These are phyloP conservation scores for Trichocomaceae sp. DNA, from an alignment of 2,329 filamentous ascomycete species.

Conservation along the genomic window DNA sequence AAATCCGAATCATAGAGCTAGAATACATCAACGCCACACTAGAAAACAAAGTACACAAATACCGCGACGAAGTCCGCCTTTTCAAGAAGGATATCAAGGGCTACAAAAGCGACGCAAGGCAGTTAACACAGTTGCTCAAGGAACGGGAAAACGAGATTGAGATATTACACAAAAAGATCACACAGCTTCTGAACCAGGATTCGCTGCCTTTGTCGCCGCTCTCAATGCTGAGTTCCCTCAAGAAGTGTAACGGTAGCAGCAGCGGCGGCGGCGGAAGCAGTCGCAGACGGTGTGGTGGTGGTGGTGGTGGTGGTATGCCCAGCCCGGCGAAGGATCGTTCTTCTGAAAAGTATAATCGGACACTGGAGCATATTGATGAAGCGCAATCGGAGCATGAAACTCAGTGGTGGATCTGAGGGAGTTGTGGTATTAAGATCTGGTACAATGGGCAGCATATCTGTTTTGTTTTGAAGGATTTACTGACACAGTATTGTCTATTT, in stretches of 20 bases:
- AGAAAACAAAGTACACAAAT: constrained; percentile 29
- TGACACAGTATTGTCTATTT: neutral
- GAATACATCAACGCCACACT: constrained; percentile 25
- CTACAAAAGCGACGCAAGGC: constrained; percentile 36
- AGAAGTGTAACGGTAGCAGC: neutral
- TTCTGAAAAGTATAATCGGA: neutral
- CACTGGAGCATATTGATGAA: neutral
- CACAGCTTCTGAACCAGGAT: constrained; percentile 16
- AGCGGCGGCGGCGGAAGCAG: neutral
- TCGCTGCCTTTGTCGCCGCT: constrained; percentile 1
- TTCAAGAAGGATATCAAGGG: constrained; percentile 45
- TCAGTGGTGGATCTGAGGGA: neutral
- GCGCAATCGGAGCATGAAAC: neutral
- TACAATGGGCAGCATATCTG: no score
- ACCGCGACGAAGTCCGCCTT: constrained; percentile 43
- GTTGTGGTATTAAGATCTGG: no score
- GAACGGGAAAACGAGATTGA: constrained; percentile 24
- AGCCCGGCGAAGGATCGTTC: neutral
- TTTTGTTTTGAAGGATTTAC: neutral
- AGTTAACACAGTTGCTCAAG: constrained; percentile 17
- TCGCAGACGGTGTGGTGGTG: neutral
- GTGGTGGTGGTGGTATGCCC: neutral
- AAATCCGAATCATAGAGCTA: constrained; percentile 21
- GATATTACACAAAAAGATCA: constrained; percentile 20
- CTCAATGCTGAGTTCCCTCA: neutral